Evolutionary conservation across 2,329 filamentous ascomycete genomes (phyloP), one percentile per base, ranked within the genome.

Genomic region (Fusarium ambrosium): DNA sequence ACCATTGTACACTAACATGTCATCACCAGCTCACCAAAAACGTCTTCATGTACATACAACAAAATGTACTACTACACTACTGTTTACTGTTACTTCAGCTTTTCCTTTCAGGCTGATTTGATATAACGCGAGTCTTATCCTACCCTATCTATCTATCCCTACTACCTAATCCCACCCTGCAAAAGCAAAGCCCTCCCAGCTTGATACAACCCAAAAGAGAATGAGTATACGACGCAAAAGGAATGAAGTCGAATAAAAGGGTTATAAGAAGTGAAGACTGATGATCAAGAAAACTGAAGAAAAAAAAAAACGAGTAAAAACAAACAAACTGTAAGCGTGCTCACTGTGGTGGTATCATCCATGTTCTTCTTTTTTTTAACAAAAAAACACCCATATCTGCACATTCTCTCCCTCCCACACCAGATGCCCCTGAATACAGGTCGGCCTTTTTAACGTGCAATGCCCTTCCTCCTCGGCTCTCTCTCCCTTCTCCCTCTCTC

Each of bases 291-390:
- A 62, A 55, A 53, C 48, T 53, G 48, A 66, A 43, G 10, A 41
- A 6, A n/a, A 43, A 43, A 43, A 29, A 20, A 68, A 59, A 65
- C 69, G 39, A 72, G 63, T 53, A 72, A 79, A 77, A 73, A 72
- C 72, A 81, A 79, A 78, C 72, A 81, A 79, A 78, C 72, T 71
- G 72, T 72, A 79, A 75, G 78, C 80, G 79, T 82, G 81, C 80
- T 81, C 80, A 83, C 81, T 81, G 82, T 80, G 81, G 81, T 84
- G 83, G 83, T 84, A 84, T 84, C 83, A 83, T 84, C 82, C 82
- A 81, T 83, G 78, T 68, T 81, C 73, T 79, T 80, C 79, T 43
- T 77, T 76, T 76, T 75, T 74, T 73, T 67, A 77, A 73, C 70
- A 77, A 53, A 79, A 78, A 80, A 80, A 78, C 71, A 77, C 72